These are phyloP conservation scores for Leucaena leucocephala DNA, from an alignment of 306 rosid genomes.

Conservation along the genomic window DNA sequence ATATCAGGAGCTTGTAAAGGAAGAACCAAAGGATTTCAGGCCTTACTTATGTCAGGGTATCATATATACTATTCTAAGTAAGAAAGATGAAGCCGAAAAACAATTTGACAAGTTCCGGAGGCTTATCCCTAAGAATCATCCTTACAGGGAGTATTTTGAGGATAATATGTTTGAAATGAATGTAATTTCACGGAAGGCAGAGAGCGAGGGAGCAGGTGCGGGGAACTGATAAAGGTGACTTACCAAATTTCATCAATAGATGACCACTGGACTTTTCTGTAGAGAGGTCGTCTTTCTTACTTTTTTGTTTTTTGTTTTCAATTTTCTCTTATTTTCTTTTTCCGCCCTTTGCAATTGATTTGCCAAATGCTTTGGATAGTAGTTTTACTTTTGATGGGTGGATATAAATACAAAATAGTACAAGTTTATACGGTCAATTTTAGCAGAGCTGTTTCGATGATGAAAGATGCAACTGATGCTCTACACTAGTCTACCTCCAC, in stretches of 20 bases:
- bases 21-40: constrained; percentile 87
- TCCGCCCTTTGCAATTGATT: not conserved
- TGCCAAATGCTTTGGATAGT: constrained; percentile 29
- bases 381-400: not conserved
- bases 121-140: constrained; percentile 84
- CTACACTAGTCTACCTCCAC: not conserved
- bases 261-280: constrained; percentile 31
- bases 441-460: constrained; percentile 17
- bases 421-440: not conserved
- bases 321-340: not conserved
- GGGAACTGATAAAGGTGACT: constrained; percentile 42
- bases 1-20: constrained; percentile 74
- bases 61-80: constrained; percentile 71
- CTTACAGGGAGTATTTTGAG: constrained; percentile 71
- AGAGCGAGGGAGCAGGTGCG: constrained; percentile 43
- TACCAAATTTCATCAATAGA: not conserved
- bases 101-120: constrained; percentile 71
- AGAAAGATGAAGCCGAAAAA: constrained; percentile 77
- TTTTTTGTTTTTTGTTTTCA: not conserved
- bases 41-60: constrained; percentile 89
- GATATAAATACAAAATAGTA: not conserved
- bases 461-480: constrained; percentile 14
- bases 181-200: constrained; percentile 52
- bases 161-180: constrained; percentile 68
- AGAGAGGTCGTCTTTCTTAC: constrained; percentile 34